Evolutionary conservation across 164 flowering plant genomes (phyloP), one percentile per base, ranked within the genome.

Genomic region (Houttuynia cordata): DNA sequence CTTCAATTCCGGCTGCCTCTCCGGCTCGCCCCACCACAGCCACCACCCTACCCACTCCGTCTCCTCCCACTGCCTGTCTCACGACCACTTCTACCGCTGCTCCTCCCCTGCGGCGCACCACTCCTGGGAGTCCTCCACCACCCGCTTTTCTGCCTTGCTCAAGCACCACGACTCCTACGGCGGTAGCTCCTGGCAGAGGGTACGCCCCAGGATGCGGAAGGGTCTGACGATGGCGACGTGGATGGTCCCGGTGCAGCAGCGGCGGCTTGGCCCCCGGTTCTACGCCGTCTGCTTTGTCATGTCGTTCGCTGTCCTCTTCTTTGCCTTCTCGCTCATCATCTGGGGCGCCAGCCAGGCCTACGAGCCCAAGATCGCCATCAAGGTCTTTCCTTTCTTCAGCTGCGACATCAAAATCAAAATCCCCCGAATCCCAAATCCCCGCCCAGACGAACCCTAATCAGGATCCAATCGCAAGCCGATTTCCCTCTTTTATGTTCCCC

Each of bases 41-140:
- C 94, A 81, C 66, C 63, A 66, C 24, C 80, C 91, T 12, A 76
- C 88, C 1, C 65, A 84, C 81, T 93, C 96, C 22, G 86, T 80
- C 40, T 78, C 96, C 17, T 62, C 83, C 30, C 83, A 81, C 4
- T 30, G 6, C 37, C 37, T 30, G 6, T 30, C 37, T 62, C 69
- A 71, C 73, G 20, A 51, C 55, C 17, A 24, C 64, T 41, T 42
- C 67, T 18, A 50, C 25, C 57, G 47, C 66, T 56, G 54, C 68
- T 17, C 49, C 49, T 81, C 78, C 68, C 86, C 93, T 8, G 87
- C 91, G 56, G 75, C 83, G 62, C 92, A 86, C 79, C 98, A 93
- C 68, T 93, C 98, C 13, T 81, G 97, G 4, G 98, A 90, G 67
- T 88, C 97, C 53, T 88, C 99, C 56, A 82, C 92, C 14, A 77